A percentile compares a stretch with the other conserved stretches of the same genome.
These are phyloP conservation scores for Coemansia sp. DNA, from an alignment of 192 early-diverging fungal genomes.

Conservation along the genomic window DNA sequence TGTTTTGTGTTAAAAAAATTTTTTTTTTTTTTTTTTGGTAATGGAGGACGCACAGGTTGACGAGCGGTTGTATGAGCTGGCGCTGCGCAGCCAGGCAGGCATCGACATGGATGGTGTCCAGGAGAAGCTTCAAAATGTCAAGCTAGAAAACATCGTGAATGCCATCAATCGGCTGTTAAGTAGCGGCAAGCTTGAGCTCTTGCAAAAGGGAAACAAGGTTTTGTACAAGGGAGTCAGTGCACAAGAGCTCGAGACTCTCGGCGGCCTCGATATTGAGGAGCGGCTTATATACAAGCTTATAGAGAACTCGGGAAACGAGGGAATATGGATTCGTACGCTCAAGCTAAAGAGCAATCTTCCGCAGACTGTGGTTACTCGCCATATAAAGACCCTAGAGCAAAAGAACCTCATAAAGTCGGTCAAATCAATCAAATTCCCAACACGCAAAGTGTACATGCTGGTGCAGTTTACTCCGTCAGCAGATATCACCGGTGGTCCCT, in stretches of 20 bases:
- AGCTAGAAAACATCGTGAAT: slow-evolving; percentile 34
- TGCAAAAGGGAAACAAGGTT: slow-evolving; percentile 24
- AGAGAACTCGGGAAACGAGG: slow-evolving; percentile 74
- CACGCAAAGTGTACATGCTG: slow-evolving; percentile 88
- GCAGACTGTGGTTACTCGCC: slow-evolving; percentile 68
- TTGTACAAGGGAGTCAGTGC: slow-evolving; percentile 29
- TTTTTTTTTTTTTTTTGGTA: too few relatives aligned
- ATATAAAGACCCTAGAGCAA: slow-evolving; percentile 78
- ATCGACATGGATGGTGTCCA: slow-evolving; percentile 18
- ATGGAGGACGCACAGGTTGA: too few relatives aligned
- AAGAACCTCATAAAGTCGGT: slow-evolving; percentile 78
- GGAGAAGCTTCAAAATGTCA: slow-evolving; percentile 9
- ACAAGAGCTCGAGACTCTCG: slow-evolving; percentile 41
- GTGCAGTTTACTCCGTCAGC: slow-evolving; percentile 74
- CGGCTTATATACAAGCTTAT: slow-evolving; percentile 79
- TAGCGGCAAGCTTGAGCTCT: slow-evolving; percentile 29
- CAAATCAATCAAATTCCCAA: slow-evolving; percentile 88
- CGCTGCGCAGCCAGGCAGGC: not conserved
- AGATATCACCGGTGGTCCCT: slow-evolving; percentile 89
- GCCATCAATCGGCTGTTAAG: slow-evolving; percentile 37
- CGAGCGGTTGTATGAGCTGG: too few relatives aligned
- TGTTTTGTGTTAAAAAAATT: too few relatives aligned
- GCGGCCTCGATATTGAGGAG: slow-evolving; percentile 65
- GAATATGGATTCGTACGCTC: slow-evolving; percentile 81
- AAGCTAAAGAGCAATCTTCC: slow-evolving; percentile 78